phyloP scores from a whole-genome alignment of 129 eudicot genomes.

The Heracleum sosnowskyi region DNA sequence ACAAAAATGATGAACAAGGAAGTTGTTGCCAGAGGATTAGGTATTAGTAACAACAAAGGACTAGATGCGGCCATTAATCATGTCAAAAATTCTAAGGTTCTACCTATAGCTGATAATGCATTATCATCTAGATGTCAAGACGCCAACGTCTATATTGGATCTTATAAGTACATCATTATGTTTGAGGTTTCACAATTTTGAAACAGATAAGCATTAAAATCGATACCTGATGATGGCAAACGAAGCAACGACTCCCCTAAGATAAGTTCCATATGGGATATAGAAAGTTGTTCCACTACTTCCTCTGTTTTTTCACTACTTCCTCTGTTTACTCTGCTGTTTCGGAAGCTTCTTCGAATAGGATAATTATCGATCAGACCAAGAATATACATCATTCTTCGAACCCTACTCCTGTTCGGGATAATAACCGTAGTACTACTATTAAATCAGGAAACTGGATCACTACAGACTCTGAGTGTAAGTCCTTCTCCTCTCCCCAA shows the following conservation, averaged over 20 bases:
- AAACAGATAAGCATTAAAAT: constrained; percentile 36
- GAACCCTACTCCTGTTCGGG: constrained; percentile 34
- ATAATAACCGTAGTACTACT: constrained; percentile 31
- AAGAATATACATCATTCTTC: constrained; percentile 12
- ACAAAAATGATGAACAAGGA: constrained; percentile 87
- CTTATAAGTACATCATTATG: background rate
- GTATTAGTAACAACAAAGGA: too few species aligned
- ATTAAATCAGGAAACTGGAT: constrained; percentile 60
- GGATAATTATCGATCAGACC: constrained; percentile 17
- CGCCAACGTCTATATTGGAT: constrained; percentile 4
- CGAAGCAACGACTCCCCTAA: constrained; percentile 65
- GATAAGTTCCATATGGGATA: constrained; percentile 83
- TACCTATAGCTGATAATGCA: constrained; percentile 54
- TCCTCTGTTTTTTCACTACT: too few species aligned
- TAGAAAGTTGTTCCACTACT: constrained; percentile 74
- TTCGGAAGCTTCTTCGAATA: constrained; percentile 34
- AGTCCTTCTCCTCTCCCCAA: constrained; percentile 22
- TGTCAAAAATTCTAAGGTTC: constrained; percentile 58
- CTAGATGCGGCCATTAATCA: constrained; percentile 9
- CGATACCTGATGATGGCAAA: constrained; percentile 41
- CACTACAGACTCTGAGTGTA: constrained; percentile 88
- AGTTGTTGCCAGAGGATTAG: constrained; percentile 30
- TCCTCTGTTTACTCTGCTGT: constrained; percentile 42
- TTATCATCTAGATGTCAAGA: constrained; percentile 34
- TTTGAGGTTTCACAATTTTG: constrained; percentile 60